Evolutionary conservation across 106 monocot genomes (phyloP), one percentile per base, ranked within the genome.

Genomic region (Allium fistulosum): DNA sequence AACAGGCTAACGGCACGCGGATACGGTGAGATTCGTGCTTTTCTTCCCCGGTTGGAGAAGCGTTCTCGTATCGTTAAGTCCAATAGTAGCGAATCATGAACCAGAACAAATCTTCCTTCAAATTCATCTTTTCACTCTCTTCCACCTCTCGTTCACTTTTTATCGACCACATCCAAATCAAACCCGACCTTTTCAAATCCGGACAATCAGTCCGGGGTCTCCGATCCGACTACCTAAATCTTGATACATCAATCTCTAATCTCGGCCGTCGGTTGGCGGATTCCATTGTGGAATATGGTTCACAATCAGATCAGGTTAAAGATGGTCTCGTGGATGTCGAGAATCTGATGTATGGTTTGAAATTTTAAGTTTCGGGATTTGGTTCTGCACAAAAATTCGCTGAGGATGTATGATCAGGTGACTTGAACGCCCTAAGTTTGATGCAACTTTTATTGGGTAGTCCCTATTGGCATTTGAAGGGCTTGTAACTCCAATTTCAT

Each of bases 381-480:
- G 2, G 9, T 27, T 47, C 51, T 14, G 61, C 37, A 4, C 37
- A 37, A 37, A 37, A 1, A 37, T 37, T 37, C 4, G 37, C 2
- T 37, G 37, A 37, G 37, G 37, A 1, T 37, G 37, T 37, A 2
- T 37, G 37, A 37, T 37, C 37, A 37, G 89, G 52, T 88, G 89
- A 63, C 81, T 93, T n/a, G 67, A 75, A 53, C 83, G 86, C 7
- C 63, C 81, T 62, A 80, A 75, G 82, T 12, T 82, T 16, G 61
- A 75, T 52, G 61, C 75, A 68, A 69, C 83, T 61, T 70, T 78
- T 22, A 10, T 12, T n/a, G 81, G 62, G 22, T 79, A 79, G 57
- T 89, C 89, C 62, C 73, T 86, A 15, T 94, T 89, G 89, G 84
- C 64, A 28, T 82, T 94, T 12, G 94, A 94, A 63, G 94, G 90